Conservation (phyloP, 805 yeast genomes). For the Schizosaccharomyces octosporus region DNA sequence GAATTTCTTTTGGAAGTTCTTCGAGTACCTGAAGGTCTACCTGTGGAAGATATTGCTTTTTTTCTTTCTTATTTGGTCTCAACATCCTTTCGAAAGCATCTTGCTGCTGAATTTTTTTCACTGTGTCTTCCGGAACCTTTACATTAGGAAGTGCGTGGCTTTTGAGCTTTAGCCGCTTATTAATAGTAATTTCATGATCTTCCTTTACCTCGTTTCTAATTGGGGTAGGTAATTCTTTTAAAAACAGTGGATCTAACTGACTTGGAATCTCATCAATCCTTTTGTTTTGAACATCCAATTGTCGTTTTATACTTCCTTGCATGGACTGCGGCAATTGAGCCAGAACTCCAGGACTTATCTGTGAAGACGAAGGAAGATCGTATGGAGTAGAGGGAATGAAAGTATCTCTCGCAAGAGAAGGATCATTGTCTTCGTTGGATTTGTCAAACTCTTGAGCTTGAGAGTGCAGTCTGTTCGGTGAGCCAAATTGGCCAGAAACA, state of each 20-base stretch:
- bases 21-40: not conserved
- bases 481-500: not conserved
- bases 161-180: constrained; percentile 4
- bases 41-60: not conserved
- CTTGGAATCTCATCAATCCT: not conserved
- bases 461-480: not conserved
- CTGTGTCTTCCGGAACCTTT: not conserved
- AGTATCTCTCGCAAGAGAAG: not conserved
- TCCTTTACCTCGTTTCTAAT: constrained; percentile 11
- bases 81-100: not conserved
- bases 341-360: not conserved
- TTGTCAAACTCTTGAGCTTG: not conserved
- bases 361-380: not conserved
- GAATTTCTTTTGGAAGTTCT: not conserved
- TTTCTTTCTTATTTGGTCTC: not conserved
- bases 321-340: not conserved
- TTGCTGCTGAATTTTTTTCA: not conserved
- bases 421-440: not conserved
- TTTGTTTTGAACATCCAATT: not conserved
- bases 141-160: not conserved
- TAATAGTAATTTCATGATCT: constrained; percentile 7
- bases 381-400: not conserved
- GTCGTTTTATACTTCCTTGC: not conserved
- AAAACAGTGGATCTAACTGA: constrained; percentile 8
- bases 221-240: constrained; percentile 16